Conservation (phyloP, 2,329 filamentous ascomycete genomes). For the Lasiodiplodia gonubiensis region DNA sequence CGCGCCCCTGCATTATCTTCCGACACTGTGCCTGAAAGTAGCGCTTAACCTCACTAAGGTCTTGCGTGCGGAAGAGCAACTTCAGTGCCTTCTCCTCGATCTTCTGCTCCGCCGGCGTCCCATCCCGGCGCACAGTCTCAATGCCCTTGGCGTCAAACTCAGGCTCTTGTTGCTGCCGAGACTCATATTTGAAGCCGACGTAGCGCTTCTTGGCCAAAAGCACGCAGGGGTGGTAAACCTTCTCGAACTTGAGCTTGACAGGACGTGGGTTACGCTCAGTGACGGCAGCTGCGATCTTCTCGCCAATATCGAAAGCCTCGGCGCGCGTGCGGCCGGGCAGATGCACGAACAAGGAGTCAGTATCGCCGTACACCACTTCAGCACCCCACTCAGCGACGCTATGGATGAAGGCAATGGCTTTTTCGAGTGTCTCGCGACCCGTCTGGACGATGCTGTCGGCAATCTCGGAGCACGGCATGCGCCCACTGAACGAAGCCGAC, state of each 20-base stretch:
- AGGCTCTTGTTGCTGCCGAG: constrained; percentile 72
- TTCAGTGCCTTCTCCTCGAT: constrained; percentile 92
- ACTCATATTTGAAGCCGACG: constrained; percentile 96
- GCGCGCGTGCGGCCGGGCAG: constrained; percentile 85
- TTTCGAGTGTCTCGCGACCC: constrained; percentile 90
- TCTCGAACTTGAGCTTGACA: constrained; percentile 96
- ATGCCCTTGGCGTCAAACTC: constrained; percentile 99
- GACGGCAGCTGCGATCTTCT: constrained; percentile 86
- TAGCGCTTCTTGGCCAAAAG: constrained; percentile 97
- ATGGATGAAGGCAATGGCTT: constrained; percentile 90
- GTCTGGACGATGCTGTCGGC: constrained; percentile 98
- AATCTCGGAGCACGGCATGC: constrained; percentile 98
- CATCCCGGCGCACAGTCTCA: constrained; percentile 93
- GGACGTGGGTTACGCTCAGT: constrained; percentile 90
- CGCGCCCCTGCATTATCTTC: constrained; percentile 87
- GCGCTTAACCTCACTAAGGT: constrained; percentile 83
- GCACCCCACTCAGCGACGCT: constrained; percentile 86
- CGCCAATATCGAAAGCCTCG: constrained; percentile 89
- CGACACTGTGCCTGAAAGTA: constrained; percentile 91
- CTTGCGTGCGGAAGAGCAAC: constrained; percentile 85
- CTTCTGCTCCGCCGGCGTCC: constrained; percentile 93
- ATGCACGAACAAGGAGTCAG: constrained; percentile 91
- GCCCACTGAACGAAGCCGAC: constrained; percentile 92
- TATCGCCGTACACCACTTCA: constrained; percentile 97
- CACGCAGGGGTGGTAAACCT: constrained; percentile 95